Percentiles rank a stretch among this genome's conserved stretches.
These are phyloP conservation scores for Beauveria sp. DNA, from an alignment of 2,329 filamentous ascomycete genomes.

Conservation along the genomic window DNA sequence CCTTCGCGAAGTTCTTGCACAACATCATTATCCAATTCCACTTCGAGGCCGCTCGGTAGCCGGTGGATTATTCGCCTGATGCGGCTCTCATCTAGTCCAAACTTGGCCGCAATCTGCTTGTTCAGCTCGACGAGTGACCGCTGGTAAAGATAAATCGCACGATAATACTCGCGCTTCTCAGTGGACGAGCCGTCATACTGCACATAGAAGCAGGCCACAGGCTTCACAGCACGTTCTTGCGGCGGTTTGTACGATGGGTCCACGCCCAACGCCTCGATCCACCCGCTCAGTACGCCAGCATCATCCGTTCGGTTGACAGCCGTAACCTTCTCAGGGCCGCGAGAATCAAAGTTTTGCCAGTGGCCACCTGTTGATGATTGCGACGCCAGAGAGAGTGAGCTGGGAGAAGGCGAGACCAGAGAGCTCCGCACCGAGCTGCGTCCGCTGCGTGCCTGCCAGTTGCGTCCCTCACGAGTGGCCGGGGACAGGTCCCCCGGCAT, in stretches of 20 bases:
- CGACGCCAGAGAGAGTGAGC: slow-evolving; percentile 55
- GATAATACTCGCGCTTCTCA: slow-evolving; percentile 59
- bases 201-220: slow-evolving; percentile 84
- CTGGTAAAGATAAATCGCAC: slow-evolving; percentile 77
- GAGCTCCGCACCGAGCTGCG: slow-evolving; percentile 52
- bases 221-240: slow-evolving; percentile 59
- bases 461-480: slow-evolving; percentile 42
- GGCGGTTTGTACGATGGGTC: slow-evolving; percentile 79
- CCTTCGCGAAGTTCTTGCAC: slow-evolving; percentile 78
- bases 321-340: slow-evolving; percentile 46
- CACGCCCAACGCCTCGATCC: slow-evolving; percentile 89
- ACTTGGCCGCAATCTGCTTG: slow-evolving; percentile 67
- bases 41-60: slow-evolving; percentile 66
- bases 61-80: slow-evolving; percentile 66
- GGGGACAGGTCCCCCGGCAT: slow-evolving; percentile 61
- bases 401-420: slow-evolving; percentile 59
- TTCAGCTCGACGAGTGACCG: slow-evolving; percentile 70
- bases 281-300: slow-evolving; percentile 62
- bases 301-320: slow-evolving; percentile 48
- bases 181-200: slow-evolving; percentile 45
- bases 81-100: slow-evolving; percentile 64
- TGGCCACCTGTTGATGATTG: slow-evolving; percentile 37
- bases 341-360: slow-evolving; percentile 52
- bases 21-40: slow-evolving; percentile 87
- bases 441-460: slow-evolving; percentile 46